These are phyloP conservation scores for Dothideomycetidae sp. DNA, from an alignment of 2,329 filamentous ascomycete species.

Conservation along the genomic window DNA sequence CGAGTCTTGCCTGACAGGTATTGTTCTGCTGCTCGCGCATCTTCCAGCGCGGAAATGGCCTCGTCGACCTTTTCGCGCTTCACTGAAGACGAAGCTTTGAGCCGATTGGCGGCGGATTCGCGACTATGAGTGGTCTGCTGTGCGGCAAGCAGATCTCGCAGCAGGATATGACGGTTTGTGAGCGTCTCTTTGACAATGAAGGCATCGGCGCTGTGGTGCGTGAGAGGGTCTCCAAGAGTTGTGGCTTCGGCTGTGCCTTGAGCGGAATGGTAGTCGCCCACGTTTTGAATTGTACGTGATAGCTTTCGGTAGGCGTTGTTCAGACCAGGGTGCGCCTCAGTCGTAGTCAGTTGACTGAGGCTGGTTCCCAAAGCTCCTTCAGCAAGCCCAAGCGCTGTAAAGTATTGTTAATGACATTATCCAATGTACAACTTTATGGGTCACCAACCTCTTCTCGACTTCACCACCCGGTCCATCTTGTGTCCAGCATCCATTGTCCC, in stretches of 20 bases:
- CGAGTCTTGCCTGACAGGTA: constrained; percentile 76
- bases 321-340: constrained; percentile 80
- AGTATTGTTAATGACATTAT: constrained; percentile 21
- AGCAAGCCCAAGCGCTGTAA: constrained; percentile 70
- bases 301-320: constrained; percentile 87
- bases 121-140: constrained; percentile 74
- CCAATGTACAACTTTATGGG: neutral
- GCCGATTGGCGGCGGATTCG: constrained; percentile 69
- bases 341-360: constrained; percentile 68
- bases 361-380: constrained; percentile 92
- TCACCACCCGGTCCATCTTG: constrained; percentile 89
- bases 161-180: constrained; percentile 91
- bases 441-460: constrained; percentile 66
- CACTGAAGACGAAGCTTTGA: constrained; percentile 76
- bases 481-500: constrained; percentile 94
- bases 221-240: constrained; percentile 81
- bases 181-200: constrained; percentile 97
- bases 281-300: constrained; percentile 81
- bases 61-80: constrained; percentile 94
- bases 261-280: constrained; percentile 88
- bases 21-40: constrained; percentile 67
- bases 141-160: constrained; percentile 83
- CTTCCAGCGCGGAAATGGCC: constrained; percentile 79
- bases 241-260: constrained; percentile 95
- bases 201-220: constrained; percentile 88